phyloP scores from a whole-genome alignment of 371 early-diverging fungal species.

The Fennellomyces sp. region DNA sequence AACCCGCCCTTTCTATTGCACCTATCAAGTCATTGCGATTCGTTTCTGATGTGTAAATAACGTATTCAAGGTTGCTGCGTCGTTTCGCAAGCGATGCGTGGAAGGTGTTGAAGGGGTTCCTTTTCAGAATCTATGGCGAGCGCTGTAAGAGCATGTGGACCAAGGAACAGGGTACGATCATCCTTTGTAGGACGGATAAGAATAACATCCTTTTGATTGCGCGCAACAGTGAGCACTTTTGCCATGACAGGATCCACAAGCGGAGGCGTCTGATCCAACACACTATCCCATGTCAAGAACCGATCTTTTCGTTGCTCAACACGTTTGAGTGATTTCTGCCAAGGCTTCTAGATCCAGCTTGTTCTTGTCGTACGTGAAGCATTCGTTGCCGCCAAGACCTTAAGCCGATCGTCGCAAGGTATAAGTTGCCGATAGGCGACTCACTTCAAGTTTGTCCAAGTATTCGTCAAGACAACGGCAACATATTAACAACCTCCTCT shows the following conservation, averaged over 20 bases:
- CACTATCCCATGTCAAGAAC: constrained; percentile 34
- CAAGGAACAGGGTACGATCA: constrained; percentile 35
- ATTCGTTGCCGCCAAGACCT: too few relatives aligned
- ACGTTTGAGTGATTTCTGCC: constrained; percentile 28
- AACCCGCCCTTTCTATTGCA: constrained; percentile 23
- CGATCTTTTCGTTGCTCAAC: constrained; percentile 37
- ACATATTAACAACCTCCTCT: too few relatives aligned
- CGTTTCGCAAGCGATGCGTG: constrained; percentile 25
- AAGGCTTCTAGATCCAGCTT: constrained; percentile 12
- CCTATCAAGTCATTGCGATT: constrained; percentile 10
- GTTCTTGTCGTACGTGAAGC: constrained; percentile 10
- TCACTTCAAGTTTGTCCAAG: too few relatives aligned
- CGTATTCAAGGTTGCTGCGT: constrained; percentile 31
- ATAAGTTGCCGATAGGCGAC: too few relatives aligned
- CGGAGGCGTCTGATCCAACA: constrained; percentile 12
- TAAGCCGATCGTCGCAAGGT: too few relatives aligned
- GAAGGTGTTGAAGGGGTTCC: constrained; percentile 47
- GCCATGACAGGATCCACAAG: neutral
- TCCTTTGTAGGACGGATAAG: constrained; percentile 24
- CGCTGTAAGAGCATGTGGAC: constrained; percentile 45
- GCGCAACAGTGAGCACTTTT: constrained; percentile 39
- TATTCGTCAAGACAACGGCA: too few relatives aligned
- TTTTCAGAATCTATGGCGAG: constrained; percentile 48
- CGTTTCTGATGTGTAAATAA: constrained; percentile 28
- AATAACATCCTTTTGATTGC: constrained; percentile 21